Conservation (phyloP, 331 rosid species). For the Acacia pycnantha region DNA sequence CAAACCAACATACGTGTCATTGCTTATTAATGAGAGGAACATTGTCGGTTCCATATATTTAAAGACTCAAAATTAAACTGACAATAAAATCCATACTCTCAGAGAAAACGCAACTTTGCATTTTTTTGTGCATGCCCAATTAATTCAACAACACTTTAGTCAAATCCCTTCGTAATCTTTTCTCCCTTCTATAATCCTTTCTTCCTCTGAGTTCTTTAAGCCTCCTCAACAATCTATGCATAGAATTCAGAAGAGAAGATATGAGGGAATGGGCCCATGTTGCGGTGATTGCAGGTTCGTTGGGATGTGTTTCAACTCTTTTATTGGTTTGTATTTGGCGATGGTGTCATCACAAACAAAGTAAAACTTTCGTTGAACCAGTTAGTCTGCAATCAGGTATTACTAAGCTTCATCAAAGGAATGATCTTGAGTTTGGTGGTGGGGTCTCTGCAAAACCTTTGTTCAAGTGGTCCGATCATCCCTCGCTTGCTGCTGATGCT, state of each 20-base stretch:
- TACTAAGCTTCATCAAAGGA: conserved; percentile 19
- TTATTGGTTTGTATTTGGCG: conserved; percentile 40
- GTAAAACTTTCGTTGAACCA: conserved; percentile 29
- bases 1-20: conserved; percentile 28
- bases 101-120: conserved; percentile 20
- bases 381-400: conserved; percentile 46
- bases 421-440: conserved; percentile 34
- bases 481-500: conserved; percentile 67
- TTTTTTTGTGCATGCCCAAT: conserved; percentile 30
- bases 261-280: conserved; percentile 46
- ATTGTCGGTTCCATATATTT: conserved; percentile 38
- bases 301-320: conserved; percentile 40
- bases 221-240: conserved; percentile 18
- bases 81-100: conserved; percentile 32
- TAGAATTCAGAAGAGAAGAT: neutral
- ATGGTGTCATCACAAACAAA: conserved; percentile 22
- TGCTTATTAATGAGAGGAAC: conserved; percentile 20
- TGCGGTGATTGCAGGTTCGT: conserved; percentile 27
- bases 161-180: conserved; percentile 32
- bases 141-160: conserved; percentile 56
- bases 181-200: conserved; percentile 9
- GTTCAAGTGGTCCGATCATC: conserved; percentile 81
- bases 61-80: conserved; percentile 2
- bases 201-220: conserved; percentile 13
- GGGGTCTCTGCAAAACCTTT: conserved; percentile 43